A percentile compares a stretch with the other conserved stretches of the same genome.
Conservation (phyloP, 106 monocot species). For the Dioscorea dumetorum region DNA sequence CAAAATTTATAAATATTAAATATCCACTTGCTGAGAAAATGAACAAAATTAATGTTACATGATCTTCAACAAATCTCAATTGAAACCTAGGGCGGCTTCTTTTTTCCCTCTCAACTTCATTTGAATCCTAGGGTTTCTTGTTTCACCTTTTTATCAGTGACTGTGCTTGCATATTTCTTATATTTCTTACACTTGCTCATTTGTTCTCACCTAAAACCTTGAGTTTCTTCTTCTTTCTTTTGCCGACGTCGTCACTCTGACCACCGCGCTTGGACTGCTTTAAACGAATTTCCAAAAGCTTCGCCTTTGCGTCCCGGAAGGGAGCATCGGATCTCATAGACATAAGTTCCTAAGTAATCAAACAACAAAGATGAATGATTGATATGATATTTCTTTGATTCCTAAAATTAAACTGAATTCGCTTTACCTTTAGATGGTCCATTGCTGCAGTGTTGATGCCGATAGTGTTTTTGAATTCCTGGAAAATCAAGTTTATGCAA, state of each 20-base stretch:
- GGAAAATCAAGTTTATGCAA: constrained; percentile 6
- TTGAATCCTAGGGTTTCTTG: neutral
- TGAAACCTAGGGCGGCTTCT: neutral
- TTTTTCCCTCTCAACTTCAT: neutral
- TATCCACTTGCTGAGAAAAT: neutral
- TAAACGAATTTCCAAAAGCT: constrained; percentile 69
- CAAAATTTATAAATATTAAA: too few species aligned
- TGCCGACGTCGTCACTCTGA: constrained; percentile 17
- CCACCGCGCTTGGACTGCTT: constrained; percentile 44
- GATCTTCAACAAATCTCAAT: neutral
- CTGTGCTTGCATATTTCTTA: too few species aligned
- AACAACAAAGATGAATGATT: neutral
- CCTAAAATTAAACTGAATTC: neutral
- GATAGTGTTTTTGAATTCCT: constrained; percentile 72
- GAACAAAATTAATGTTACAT: neutral
- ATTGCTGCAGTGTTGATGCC: constrained; percentile 91
- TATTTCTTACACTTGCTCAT: too few species aligned
- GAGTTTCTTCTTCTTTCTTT: constrained; percentile 51
- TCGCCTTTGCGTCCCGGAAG: constrained; percentile 81
- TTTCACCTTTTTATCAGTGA: constrained; percentile 3
- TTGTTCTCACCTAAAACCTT: constrained; percentile 22
- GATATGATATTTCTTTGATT: neutral
- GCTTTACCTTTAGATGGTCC: constrained; percentile 76
- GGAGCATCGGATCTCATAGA: constrained; percentile 80
- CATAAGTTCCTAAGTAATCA: constrained; percentile 57